Evolutionary conservation across 106 monocot genomes (phyloP), one percentile per base, ranked within the genome.

Genomic region (Acorus gramineus): DNA sequence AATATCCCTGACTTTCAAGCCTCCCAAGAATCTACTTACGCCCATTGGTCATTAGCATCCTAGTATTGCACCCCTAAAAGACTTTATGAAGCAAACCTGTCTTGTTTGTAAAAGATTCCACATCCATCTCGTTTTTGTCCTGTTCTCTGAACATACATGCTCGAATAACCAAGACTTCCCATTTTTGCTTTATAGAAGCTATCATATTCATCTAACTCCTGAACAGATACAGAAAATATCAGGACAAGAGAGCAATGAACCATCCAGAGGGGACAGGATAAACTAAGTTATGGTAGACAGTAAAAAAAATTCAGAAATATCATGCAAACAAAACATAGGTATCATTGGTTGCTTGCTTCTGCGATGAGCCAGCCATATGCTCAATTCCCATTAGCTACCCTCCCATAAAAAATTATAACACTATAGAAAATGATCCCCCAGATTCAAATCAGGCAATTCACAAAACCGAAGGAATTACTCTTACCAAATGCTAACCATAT

Each of bases 121-220:
- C 93, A 94, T 55, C 93, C 93, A 80, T 94, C 93, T 58, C 67
- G 79, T 78, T 94, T 94, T 42, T 70, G 74, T 11, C 89, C 86
- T 47, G 61, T 79, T 80, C 93, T 86, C 64, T 94, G 70, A 67
- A 89, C 58, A 76, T 94, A 94, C 76, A 86, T 73, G 47, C 82
- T 74, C 47, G 78, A 77, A 71, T 94, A 94, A 3, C 93, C 93
- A 74, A 42, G 53, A 14, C 6, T 67, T 60, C 82, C 82, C 79
- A 94, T 78, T 59, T 84, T 86, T 42, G 73, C 75, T 67, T 80
- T 89, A 57, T 94, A 94, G 53, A 94, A 94, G 65, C 62, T 86
- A 12, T 86, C 78, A 68, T 79, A 94, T 60, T 90, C 89, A 74
- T 94, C 94, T 63, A 94, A 69, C 57, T 94, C 94, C 94, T 94